Evolutionary conservation across 208 protist genomes (phyloP).

Genomic region (Crithidia acanthocephali): DNA sequence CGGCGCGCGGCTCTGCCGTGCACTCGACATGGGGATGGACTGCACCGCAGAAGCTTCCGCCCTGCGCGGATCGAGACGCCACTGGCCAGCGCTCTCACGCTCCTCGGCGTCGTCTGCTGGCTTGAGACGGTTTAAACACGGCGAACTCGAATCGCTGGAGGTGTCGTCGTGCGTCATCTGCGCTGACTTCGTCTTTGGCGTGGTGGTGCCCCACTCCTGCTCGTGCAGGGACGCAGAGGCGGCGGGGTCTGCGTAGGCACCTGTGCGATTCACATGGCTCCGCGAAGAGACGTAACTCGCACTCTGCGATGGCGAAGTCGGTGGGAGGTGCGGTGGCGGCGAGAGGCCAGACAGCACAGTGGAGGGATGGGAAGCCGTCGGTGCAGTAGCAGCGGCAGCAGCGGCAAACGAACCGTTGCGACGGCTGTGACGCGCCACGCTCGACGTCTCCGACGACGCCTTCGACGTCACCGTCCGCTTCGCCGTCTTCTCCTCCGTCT

Average conservation of each 20-base stretch:
- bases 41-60: neutral
- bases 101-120: neutral
- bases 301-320: neutral
- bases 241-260: neutral
- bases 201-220: neutral
- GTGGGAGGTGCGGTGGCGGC: neutral
- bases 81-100: neutral
- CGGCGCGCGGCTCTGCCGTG: neutral
- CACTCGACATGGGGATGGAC: constrained; percentile 10
- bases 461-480: neutral
- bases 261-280: neutral
- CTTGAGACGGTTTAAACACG: constrained; percentile 13
- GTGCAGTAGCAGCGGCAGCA: neutral
- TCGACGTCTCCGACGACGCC: neutral
- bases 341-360: neutral
- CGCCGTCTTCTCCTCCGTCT: neutral
- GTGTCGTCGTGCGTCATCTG: neutral
- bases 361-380: neutral
- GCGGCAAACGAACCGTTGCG: neutral
- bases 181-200: neutral
- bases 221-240: neutral
- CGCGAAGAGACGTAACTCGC: neutral
- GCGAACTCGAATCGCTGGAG: constrained; percentile 8
- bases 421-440: neutral
- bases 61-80: neutral